phyloP scores from a whole-genome alignment of 2,329 filamentous ascomycete species.

The Nigrograna mackinnonii region DNA sequence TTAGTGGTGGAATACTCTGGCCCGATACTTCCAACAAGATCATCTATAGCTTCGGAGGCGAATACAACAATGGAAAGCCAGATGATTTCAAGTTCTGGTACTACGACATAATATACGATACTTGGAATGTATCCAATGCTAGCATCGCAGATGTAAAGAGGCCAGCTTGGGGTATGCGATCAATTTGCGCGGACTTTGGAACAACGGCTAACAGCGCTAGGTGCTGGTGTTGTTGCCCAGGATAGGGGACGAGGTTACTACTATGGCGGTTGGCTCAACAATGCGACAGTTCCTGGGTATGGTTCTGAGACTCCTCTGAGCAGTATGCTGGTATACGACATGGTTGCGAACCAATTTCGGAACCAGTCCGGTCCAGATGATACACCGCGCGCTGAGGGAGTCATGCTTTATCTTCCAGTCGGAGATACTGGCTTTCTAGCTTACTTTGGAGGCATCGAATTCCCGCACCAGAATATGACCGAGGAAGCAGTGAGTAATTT shows the following conservation, averaged over 20 bases:
- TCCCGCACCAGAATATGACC: slow-evolving; percentile 8
- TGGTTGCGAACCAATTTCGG: slow-evolving; percentile 53
- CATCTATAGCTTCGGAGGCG: slow-evolving; percentile 63
- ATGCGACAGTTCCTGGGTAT: slow-evolving; percentile 55
- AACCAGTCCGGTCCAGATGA: slow-evolving; percentile 57
- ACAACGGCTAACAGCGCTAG: slow-evolving; percentile 24
- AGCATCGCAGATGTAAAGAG: slow-evolving; percentile 8
- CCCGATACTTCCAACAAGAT: slow-evolving; percentile 61
- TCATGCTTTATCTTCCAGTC: slow-evolving; percentile 60
- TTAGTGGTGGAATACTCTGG: slow-evolving; percentile 55
- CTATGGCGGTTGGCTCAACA: slow-evolving; percentile 63
- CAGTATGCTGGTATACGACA: slow-evolving; percentile 57
- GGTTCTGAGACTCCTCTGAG: slow-evolving; percentile 47
- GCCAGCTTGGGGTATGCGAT: slow-evolving; percentile 17
- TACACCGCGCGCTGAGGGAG: slow-evolving; percentile 59
- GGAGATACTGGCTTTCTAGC: slow-evolving; percentile 62
- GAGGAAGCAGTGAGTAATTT: slow-evolving; percentile 10
- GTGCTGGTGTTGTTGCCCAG: slow-evolving; percentile 56
- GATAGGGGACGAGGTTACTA: slow-evolving; percentile 59
- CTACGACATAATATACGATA: slow-evolving; percentile 58
- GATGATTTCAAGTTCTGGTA: slow-evolving; percentile 52
- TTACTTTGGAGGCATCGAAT: slow-evolving; percentile 60
- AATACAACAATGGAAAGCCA: slow-evolving; percentile 46
- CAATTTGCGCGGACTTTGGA: background rate
- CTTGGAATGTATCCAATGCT: slow-evolving; percentile 46